Conservation (phyloP, 331 rosid species). For the Prunus yedoensis region DNA sequence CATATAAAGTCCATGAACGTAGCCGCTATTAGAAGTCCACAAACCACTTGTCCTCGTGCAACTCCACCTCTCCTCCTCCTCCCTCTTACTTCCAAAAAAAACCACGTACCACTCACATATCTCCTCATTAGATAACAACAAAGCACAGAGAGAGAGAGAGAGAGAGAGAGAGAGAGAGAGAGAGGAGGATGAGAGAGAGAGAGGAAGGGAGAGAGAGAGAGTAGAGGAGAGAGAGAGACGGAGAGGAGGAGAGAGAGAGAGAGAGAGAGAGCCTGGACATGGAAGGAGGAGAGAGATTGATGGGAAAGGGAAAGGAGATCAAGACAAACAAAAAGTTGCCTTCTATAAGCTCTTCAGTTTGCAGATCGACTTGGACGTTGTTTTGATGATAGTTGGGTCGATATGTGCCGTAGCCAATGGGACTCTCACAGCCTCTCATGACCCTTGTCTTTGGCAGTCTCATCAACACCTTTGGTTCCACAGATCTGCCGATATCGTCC, state of each 20-base stretch:
- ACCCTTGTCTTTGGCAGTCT: conserved; percentile 56
- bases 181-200: too few species aligned
- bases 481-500: conserved; percentile 26
- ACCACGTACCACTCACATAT: too few species aligned
- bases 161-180: too few species aligned
- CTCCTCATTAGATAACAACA: too few species aligned
- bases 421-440: conserved; percentile 71
- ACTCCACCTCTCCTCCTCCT: too few species aligned
- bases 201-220: too few species aligned
- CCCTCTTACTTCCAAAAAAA: too few species aligned
- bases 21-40: too few species aligned
- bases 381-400: conserved; percentile 56
- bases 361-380: conserved; percentile 53
- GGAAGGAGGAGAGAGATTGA: not conserved
- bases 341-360: conserved; percentile 62
- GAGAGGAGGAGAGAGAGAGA: not conserved
- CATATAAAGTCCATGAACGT: too few species aligned
- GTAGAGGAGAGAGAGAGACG: too few species aligned
- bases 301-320: not conserved
- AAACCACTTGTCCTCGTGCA: too few species aligned
- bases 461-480: conserved; percentile 56
- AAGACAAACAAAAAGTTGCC: conserved; percentile 42
- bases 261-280: not conserved
- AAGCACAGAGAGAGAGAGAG: too few species aligned
- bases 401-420: conserved; percentile 51